Evolutionary conservation across 2,329 filamentous ascomycete species (phyloP).

Genomic region (Stylonectria norvegica): DNA sequence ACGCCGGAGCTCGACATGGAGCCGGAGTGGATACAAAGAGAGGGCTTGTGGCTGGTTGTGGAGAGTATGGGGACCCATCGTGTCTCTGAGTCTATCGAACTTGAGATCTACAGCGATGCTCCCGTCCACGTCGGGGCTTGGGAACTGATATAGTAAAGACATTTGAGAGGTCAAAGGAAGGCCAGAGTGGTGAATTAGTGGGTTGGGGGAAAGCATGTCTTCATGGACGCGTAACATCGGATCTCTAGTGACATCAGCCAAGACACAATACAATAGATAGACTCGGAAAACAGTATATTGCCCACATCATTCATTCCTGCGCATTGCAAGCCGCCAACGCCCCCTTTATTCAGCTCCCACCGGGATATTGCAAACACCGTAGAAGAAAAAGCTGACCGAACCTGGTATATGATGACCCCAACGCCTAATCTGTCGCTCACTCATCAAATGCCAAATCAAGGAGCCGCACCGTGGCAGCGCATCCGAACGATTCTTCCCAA

Average conservation of each 20-base stretch:
- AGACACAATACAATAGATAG: conserved; percentile 1
- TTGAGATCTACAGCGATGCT: conserved; percentile 51
- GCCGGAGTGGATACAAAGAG: conserved; percentile 52
- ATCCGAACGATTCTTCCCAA: too few relatives aligned
- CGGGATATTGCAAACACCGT: conserved; percentile 10
- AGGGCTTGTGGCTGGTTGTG: conserved; percentile 74
- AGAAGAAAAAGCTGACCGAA: conserved; percentile 15
- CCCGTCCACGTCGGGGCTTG: conserved; percentile 42
- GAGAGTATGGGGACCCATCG: conserved; percentile 66
- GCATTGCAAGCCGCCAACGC: conserved; percentile 8
- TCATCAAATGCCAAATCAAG: conserved; percentile 7
- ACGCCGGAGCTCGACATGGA: conserved; percentile 73
- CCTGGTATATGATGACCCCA: conserved; percentile 25
- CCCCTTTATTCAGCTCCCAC: conserved; percentile 11
- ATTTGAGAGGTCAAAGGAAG: too few relatives aligned
- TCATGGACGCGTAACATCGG: too few relatives aligned
- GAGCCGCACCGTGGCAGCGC: conserved; percentile 1
- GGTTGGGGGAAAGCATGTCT: too few relatives aligned
- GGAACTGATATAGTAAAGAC: conserved; percentile 36
- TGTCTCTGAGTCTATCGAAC: conserved; percentile 43
- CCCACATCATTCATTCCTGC: conserved; percentile 4
- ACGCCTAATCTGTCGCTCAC: conserved; percentile 19
- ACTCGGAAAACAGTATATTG: neutral
- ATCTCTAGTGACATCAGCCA: neutral
- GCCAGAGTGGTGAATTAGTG: too few relatives aligned